Base-by-base conservation (phyloP, 768 basidiomycete genomes). In the Mycena kentingensis region DNA sequence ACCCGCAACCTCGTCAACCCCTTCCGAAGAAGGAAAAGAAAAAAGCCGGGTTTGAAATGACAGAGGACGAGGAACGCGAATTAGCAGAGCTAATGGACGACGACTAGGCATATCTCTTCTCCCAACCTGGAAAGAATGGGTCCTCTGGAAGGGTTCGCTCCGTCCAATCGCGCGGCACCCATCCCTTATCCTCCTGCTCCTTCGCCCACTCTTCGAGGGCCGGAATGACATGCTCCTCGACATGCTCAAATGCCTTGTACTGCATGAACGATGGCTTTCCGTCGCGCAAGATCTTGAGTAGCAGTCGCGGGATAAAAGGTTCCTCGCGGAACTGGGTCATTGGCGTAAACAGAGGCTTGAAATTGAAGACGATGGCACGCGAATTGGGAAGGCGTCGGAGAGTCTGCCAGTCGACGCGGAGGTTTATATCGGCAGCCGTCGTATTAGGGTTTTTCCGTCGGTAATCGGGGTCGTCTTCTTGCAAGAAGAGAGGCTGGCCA, bases 11-110 rank as follows among this genome's bases (percentile, higher is more conserved):
- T 25, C 50, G 46, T 19, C 52, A 39, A 19, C 41, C 48, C 49
- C 54, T 34, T 7, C 49, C 46, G 0, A 52, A 55, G 49, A 36
- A 60, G 54, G 49, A 55, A 15, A 47, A 57, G 21, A 37, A 52
- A 18, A 49, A 55, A 45, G 15, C 69, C 13, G 65, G 64, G 65
- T 79, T 67, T 26, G 65, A 74, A 47, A 64, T 95, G 68, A 88
- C 93, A 10, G 91, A 88, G 62, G 95, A 96, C 46, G 95, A 97
- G 69, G 93, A 94, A 62, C 77, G 82, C 19, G 93, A 97, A 67
- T 74, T 98, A 19, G 93, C 85, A 31, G 93, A 93, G 63, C 68
- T 97, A 8, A 63, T 79, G 67, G 74, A 70, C 38, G 61, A 58
- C 2, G 72, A 75, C 41, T 69, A 59, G 28, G 34, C 16, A 34